Evolutionary conservation across 345 rosid species (phyloP).

Genomic region (Salix exigua): DNA sequence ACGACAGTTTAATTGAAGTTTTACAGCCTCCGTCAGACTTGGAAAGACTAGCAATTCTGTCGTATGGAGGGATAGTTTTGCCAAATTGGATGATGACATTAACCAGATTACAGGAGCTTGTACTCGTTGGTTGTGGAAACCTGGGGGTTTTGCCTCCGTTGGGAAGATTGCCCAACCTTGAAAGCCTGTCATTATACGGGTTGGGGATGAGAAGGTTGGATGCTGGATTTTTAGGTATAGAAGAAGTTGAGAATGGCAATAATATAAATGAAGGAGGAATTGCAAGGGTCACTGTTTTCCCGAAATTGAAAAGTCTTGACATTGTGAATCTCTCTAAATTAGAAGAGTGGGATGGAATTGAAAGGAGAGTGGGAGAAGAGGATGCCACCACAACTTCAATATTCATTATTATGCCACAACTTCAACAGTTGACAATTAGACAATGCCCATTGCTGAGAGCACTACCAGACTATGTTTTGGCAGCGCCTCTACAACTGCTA

Average conservation of each 20-base stretch:
- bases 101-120: neutral
- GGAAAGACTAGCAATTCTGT: neutral
- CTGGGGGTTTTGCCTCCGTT: neutral
- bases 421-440: too few species aligned
- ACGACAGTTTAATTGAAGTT: too few species aligned
- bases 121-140: accelerated
- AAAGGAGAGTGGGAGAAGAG: neutral
- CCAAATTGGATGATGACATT: constrained; percentile 7
- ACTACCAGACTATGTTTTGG: too few species aligned
- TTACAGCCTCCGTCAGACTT: too few species aligned
- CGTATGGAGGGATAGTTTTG: too few species aligned
- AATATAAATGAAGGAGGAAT: too few species aligned
- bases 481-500: too few species aligned
- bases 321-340: accelerated
- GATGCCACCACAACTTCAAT: too few species aligned
- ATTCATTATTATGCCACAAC: too few species aligned
- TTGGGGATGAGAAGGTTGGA: neutral
- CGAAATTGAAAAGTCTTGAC: accelerated
- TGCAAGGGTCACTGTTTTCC: too few species aligned
- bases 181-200: accelerated
- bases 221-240: constrained; percentile 11
- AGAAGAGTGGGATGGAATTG: neutral
- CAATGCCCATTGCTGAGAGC: too few species aligned
- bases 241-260: too few species aligned
- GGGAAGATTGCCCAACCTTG: constrained; percentile 7